Evolutionary conservation across 208 protist genomes (phyloP).

Genomic region (Crithidia thermophila): DNA sequence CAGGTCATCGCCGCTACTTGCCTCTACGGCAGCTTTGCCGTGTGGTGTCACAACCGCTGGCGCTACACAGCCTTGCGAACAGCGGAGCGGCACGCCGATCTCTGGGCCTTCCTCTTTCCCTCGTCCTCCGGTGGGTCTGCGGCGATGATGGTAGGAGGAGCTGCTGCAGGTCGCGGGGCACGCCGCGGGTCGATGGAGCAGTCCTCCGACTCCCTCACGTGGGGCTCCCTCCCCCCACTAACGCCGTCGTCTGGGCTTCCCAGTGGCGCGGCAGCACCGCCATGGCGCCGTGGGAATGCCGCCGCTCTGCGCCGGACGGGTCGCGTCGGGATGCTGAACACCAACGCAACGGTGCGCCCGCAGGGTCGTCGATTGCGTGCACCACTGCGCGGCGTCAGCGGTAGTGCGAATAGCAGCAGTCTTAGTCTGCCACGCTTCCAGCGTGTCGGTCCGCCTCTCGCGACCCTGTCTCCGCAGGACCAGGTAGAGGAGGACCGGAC

Average conservation of each 20-base stretch:
- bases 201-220: not conserved
- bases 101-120: slow-evolving; percentile 12
- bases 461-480: too few relatives aligned
- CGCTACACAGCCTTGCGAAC: slow-evolving; percentile 16
- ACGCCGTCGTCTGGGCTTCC: too few relatives aligned
- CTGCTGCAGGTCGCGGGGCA: not conserved
- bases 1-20: slow-evolving; percentile 25
- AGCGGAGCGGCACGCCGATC: slow-evolving; percentile 1
- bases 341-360: too few relatives aligned
- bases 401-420: not conserved
- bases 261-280: too few relatives aligned
- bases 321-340: too few relatives aligned
- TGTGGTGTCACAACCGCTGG: slow-evolving; percentile 24
- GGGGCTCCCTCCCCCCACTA: not conserved
- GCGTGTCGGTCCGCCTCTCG: too few relatives aligned
- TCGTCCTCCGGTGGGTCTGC: not conserved
- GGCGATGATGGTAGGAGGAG: not conserved
- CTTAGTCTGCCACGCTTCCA: too few relatives aligned
- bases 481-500: too few relatives aligned
- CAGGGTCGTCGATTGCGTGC: not conserved
- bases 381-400: not conserved
- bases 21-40: slow-evolving; percentile 26
- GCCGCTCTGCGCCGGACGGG: not conserved
- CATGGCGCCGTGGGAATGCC: not conserved
- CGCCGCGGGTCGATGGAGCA: not conserved